Evolutionary conservation across 805 yeast genomes (phyloP).

Genomic region (Candida tammaniensis): DNA sequence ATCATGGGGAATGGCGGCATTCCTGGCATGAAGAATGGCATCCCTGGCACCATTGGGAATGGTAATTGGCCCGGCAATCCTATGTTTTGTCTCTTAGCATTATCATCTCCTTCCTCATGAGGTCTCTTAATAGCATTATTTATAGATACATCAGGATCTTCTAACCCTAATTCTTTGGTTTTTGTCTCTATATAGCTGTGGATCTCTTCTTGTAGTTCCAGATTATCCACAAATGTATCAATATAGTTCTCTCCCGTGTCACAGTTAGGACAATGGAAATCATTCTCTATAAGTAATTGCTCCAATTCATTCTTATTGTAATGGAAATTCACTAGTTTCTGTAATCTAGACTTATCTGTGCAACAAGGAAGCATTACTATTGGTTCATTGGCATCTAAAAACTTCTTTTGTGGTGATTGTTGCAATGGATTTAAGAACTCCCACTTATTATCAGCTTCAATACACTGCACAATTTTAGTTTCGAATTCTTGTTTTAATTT

Average conservation of each 20-base stretch:
- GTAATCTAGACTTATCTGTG: constrained; percentile 51
- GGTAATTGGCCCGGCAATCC: constrained; percentile 13
- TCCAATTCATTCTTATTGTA: constrained; percentile 39
- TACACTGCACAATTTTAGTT: constrained; percentile 26
- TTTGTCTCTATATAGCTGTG: constrained; percentile 45
- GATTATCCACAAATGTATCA: constrained; percentile 66
- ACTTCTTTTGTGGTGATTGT: constrained; percentile 45
- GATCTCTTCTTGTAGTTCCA: constrained; percentile 55
- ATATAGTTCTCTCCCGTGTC: constrained; percentile 67
- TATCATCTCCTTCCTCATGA: constrained; percentile 19
- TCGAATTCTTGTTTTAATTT: constrained; percentile 55
- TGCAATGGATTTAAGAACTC: constrained; percentile 70
- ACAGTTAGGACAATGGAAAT: constrained; percentile 90
- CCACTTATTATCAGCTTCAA: constrained; percentile 25
- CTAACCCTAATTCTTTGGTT: constrained; percentile 30
- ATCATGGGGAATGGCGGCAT: constrained; percentile 13
- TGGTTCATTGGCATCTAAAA: constrained; percentile 56
- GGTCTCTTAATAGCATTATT: constrained; percentile 18
- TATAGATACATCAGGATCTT: constrained; percentile 23
- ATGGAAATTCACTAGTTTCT: constrained; percentile 44
- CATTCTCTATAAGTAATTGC: constrained; percentile 64
- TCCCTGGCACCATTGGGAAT: constrained; percentile 13
- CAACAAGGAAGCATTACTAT: constrained; percentile 81
- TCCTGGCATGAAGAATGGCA: constrained; percentile 16
- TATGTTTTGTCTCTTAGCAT: constrained; percentile 25